These are phyloP conservation scores for Rosa rugosa DNA, from an alignment of 306 rosid genomes.

Conservation along the genomic window DNA sequence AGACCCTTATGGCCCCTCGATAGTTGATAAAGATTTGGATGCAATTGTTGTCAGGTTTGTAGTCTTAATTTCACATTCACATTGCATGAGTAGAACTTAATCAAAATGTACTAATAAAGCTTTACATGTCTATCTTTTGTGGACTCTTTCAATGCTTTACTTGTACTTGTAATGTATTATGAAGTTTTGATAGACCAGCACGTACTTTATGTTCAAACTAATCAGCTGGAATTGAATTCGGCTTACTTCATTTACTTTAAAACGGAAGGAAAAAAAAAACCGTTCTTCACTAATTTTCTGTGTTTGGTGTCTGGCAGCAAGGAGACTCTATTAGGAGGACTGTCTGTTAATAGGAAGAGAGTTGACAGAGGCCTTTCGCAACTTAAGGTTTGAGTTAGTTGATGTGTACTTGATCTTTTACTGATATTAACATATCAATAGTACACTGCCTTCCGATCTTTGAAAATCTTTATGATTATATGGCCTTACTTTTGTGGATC, in stretches of 20 bases:
- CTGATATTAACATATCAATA: conserved; percentile 1
- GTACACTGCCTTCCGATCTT: neutral
- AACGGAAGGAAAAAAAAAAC: neutral
- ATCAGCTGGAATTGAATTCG: neutral
- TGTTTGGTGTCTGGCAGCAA: conserved; percentile 56
- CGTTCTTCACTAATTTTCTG: conserved; percentile 25
- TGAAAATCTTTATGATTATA: neutral
- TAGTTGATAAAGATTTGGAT: conserved; percentile 77
- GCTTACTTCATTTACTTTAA: neutral
- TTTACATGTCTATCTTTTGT: neutral
- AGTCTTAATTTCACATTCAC: neutral
- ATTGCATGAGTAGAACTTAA: neutral
- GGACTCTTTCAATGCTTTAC: neutral
- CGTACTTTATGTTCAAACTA: neutral
- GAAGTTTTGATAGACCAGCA: neutral
- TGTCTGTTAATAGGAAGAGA: conserved; percentile 84
- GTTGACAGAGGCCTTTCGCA: conserved; percentile 68
- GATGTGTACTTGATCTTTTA: neutral
- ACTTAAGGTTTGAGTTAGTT: conserved; percentile 62
- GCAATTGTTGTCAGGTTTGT: conserved; percentile 87
- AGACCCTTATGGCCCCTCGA: conserved; percentile 95
- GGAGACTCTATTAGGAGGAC: conserved; percentile 91
- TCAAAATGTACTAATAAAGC: neutral
- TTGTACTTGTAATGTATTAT: conserved; percentile 1
- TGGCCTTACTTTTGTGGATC: conserved; percentile 18